Percentiles rank a stretch among this genome's conserved stretches.
Evolutionary conservation across 495 filamentous ascomycete species (phyloP).

Genomic region (Aspergillus cavernicola): DNA sequence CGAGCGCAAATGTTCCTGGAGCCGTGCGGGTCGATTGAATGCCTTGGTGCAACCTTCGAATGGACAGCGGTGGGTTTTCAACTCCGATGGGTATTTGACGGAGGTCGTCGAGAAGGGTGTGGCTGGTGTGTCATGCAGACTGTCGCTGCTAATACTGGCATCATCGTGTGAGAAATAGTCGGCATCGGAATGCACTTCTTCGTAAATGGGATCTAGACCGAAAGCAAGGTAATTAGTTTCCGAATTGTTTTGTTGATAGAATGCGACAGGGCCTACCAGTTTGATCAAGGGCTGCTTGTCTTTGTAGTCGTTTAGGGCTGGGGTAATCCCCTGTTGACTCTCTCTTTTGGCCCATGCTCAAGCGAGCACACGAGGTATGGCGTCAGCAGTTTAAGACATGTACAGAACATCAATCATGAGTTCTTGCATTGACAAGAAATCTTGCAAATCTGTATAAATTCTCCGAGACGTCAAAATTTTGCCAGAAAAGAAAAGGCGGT

Average conservation of each 20-base stretch:
- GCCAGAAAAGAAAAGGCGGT: conserved; percentile 32
- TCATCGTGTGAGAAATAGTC: conserved; percentile 32
- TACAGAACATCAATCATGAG: too few relatives aligned
- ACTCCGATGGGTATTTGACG: conserved; percentile 60
- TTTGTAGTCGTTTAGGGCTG: conserved; percentile 28
- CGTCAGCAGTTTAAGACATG: background rate
- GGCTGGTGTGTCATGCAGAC: conserved; percentile 45
- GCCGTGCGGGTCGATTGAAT: conserved; percentile 82
- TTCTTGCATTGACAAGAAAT: conserved; percentile 10
- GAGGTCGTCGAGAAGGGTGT: conserved; percentile 53
- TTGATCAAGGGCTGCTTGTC: conserved; percentile 23
- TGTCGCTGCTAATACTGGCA: conserved; percentile 28
- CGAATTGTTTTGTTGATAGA: background rate
- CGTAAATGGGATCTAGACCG: conserved; percentile 39
- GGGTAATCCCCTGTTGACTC: conserved; percentile 24
- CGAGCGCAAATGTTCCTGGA: conserved; percentile 72
- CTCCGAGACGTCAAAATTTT: conserved; percentile 32
- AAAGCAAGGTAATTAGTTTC: conserved; percentile 2
- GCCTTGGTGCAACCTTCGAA: conserved; percentile 68
- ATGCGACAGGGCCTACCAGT: conserved; percentile 25
- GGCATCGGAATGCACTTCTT: conserved; percentile 36
- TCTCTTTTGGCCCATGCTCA: conserved; percentile 30
- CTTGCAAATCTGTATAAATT: conserved; percentile 2
- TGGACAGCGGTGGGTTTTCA: conserved; percentile 69
- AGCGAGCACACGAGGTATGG: conserved; percentile 2